Evolutionary conservation across 345 rosid genomes (phyloP), one percentile per base, ranked within the genome.

Genomic region (Boechera stricta): DNA sequence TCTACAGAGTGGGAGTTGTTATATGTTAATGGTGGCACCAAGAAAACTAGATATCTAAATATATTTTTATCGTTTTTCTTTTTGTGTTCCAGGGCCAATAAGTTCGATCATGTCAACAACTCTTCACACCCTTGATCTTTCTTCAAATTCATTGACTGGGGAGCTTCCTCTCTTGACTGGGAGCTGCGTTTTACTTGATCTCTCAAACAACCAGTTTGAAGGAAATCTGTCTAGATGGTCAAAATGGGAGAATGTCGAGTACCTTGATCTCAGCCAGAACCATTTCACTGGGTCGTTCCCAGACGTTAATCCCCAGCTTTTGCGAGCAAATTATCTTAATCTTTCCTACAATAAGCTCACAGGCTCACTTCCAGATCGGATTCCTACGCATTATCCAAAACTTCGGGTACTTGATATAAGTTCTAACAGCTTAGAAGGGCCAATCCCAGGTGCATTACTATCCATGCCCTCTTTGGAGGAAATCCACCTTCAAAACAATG

Each of bases 111-210:
- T 93, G 84, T 95, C 99, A 36, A 92, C 97, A 42, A 88, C 84
- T 67, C 86, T 95, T 74, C 86, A 55, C 21, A 69, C 71, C 18
- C 94, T 95, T 61, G 85, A 89, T 81, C 90, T 95, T 76, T 92
- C 99, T 33, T 90, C 96, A 1, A 95, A 95, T 77, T 79, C 75
- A 47, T 89, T 95, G 28, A 51, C 84, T 0, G 99, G 97, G 8
- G 99, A 91, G 74, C 97, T 95, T 76, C 99, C 99, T 64, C 71
- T 87, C 64, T 83, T 95, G 74, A 95, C 94, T 0, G 98, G 99
- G 76, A 85, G 88, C 72, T 89, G 95, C 53, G 83, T 79, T 29
- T 71, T 89, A 11, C 89, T 95, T 80, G 98, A 95, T 83, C 91
- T 95, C 59, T 95, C 99, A 74, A 87, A 85, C 81, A 95, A 95